Percentiles rank a stretch among this genome's conserved stretches.
phyloP scores from a whole-genome alignment of 352 stramenopile genomes.

The Phytopythium ostracodes region DNA sequence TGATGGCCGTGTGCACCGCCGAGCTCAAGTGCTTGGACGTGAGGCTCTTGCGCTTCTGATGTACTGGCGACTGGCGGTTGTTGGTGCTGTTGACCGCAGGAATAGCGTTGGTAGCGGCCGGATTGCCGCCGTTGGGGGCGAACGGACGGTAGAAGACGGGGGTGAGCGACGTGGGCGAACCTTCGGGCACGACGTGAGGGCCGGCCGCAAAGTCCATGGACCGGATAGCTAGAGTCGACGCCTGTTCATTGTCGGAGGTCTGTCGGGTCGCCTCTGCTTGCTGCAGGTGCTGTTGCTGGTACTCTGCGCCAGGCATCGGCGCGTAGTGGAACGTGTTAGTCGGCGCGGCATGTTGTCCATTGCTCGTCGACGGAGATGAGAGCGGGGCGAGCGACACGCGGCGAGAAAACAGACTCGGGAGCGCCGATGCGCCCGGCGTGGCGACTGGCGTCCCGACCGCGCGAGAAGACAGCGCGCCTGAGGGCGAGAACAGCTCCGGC shows the following conservation, averaged over 20 bases:
- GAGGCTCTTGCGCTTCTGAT: constrained; percentile 70
- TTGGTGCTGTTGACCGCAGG: constrained; percentile 5
- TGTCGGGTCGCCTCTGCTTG: constrained; percentile 1
- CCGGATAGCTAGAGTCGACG: background rate
- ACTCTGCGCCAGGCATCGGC: background rate
- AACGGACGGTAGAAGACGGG: constrained; percentile 47
- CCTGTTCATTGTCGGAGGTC: background rate
- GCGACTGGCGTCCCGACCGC: constrained; percentile 19
- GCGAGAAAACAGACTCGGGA: constrained; percentile 48
- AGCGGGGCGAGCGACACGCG: constrained; percentile 33
- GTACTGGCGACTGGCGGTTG: constrained; percentile 42
- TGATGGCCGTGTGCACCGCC: background rate
- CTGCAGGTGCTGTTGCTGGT: background rate
- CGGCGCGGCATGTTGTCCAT: background rate
- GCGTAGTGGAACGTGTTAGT: constrained; percentile 1
- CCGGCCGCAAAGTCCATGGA: background rate
- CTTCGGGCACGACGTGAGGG: constrained; percentile 8
- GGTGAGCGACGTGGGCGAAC: constrained; percentile 36
- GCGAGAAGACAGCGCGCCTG: constrained; percentile 1
- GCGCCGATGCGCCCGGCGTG: constrained; percentile 15
- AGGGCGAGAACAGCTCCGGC: constrained; percentile 28
- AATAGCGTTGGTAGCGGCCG: constrained; percentile 3
- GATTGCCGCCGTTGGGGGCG: constrained; percentile 10
- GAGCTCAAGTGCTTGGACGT: constrained; percentile 64
- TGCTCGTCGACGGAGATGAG: constrained; percentile 23